These are phyloP conservation scores for Ambrosia trifida DNA, from an alignment of 129 eudicot species.

Conservation along the genomic window DNA sequence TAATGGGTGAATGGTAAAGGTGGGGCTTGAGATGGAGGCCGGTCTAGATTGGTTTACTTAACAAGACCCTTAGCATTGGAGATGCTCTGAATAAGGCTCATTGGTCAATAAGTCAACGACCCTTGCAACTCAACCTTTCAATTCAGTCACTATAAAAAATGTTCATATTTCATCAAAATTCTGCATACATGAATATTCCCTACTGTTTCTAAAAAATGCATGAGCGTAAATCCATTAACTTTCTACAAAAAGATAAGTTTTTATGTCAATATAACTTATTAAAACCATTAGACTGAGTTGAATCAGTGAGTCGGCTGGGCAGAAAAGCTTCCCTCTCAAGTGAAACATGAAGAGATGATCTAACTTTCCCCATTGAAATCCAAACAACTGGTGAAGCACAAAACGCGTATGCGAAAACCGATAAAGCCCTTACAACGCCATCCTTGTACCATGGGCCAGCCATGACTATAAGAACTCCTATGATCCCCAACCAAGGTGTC, in stretches of 20 bases:
- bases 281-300: conserved; percentile 44
- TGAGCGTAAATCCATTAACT: not conserved
- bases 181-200: not conserved
- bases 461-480: conserved; percentile 72
- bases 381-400: conserved; percentile 69
- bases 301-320: conserved; percentile 54
- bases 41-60: no score
- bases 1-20: no score
- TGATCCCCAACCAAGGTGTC: conserved; percentile 56
- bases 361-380: conserved; percentile 46
- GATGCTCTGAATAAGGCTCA: no score
- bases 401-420: conserved; percentile 68
- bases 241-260: not conserved
- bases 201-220: not conserved
- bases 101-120: no score
- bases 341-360: conserved; percentile 53
- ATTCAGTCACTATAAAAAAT: not conserved
- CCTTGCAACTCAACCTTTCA: not conserved
- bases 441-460: conserved; percentile 78
- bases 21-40: no score
- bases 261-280: conserved; percentile 57
- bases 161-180: not conserved
- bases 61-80: no score
- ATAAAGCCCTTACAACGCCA: conserved; percentile 77
- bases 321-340: conserved; percentile 70